Percentiles rank a stretch among this genome's conserved stretches.
These are phyloP conservation scores for Mariannaea sp. DNA, from an alignment of 2,329 filamentous ascomycete species.

Conservation along the genomic window DNA sequence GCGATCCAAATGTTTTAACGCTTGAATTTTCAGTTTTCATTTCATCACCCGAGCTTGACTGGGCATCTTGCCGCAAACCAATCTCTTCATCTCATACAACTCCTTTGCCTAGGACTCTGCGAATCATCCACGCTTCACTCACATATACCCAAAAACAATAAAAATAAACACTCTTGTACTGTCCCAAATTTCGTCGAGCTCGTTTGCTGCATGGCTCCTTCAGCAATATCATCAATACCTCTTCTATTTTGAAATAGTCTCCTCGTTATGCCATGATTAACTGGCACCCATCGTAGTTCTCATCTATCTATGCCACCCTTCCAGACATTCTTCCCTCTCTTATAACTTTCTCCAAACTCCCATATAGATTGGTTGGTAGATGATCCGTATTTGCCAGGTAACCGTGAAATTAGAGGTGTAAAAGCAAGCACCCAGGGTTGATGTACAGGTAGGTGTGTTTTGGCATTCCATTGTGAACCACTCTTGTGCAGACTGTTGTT, in stretches of 20 bases:
- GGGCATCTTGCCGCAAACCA: background rate
- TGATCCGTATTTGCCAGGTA: background rate
- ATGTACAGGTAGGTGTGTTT: slow-evolving; percentile 1
- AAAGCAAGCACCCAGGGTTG: background rate
- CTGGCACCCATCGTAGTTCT: slow-evolving; percentile 3
- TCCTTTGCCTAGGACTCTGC: slow-evolving; percentile 5
- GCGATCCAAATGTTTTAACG: too few relatives aligned
- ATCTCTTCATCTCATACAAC: background rate
- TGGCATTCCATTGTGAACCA: slow-evolving; percentile 11
- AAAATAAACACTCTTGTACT: too few relatives aligned
- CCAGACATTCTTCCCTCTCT: background rate
- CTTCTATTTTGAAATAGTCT: slow-evolving; percentile 6
- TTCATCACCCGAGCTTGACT: background rate
- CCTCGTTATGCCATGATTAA: slow-evolving; percentile 5
- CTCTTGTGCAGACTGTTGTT: slow-evolving; percentile 15
- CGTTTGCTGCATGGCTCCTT: slow-evolving; percentile 9
- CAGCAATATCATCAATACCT: slow-evolving; percentile 4
- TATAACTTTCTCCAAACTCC: background rate
- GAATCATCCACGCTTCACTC: slow-evolving; percentile 13
- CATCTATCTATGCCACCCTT: background rate
- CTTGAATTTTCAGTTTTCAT: background rate
- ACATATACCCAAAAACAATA: slow-evolving; percentile 19
- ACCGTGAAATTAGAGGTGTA: background rate
- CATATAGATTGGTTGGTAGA: background rate
- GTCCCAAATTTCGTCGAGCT: slow-evolving; percentile 4